Base-by-base conservation (phyloP, 2,329 filamentous ascomycete genomes). In the Aphanoascus verrucosus region DNA sequence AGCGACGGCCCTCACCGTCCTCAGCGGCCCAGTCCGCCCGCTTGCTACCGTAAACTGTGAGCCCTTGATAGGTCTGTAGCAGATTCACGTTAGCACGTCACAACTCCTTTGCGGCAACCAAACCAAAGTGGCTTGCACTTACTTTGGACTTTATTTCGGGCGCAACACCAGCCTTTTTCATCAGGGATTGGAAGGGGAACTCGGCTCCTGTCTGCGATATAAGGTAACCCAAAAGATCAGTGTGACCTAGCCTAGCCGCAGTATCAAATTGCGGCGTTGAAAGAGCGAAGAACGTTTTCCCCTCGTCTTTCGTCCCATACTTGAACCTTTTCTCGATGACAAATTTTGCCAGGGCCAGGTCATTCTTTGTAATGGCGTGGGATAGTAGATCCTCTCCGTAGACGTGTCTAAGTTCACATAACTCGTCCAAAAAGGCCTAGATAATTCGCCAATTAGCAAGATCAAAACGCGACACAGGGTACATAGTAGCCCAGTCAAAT, bases 21-120 rank as follows among this genome's bases (percentile, higher is more conserved):
- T 78, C 80, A 9, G 74, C 76, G 1, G 84, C 84, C 86, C 86
- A 91, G 60, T 88, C 85, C 38, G 72, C 70, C 42, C 79, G 72
- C 66, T 88, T 88, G 67, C 79, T 81, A 4, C 85, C 85, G 56
- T 85, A 81, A 1, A 91, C 83, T 1, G 79, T 82, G 32, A 89
- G 68, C 1, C 86, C 86, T 66, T 86, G 84, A 62, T 91, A 91
- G 64, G 79, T 85, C 35, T 77, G 77, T 1, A 14, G 14, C 12
- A 37, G 23, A 37, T 23, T 7, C 15, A 7, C 17, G 42, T 52
- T 20, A 56, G 48, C 19, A 32, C 38, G 2, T 6, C 7, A 51
- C 12, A 7, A 12, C 4, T 7, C 19, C 23, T 8, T 19, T 8
- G 20, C 20, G 8, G 43, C 14, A 34, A n/a, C 31, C 28, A 6